A percentile compares a stretch with the other conserved stretches of the same genome.
Conservation (phyloP, 768 basidiomycete genomes). For the Lenzites betulinus region DNA sequence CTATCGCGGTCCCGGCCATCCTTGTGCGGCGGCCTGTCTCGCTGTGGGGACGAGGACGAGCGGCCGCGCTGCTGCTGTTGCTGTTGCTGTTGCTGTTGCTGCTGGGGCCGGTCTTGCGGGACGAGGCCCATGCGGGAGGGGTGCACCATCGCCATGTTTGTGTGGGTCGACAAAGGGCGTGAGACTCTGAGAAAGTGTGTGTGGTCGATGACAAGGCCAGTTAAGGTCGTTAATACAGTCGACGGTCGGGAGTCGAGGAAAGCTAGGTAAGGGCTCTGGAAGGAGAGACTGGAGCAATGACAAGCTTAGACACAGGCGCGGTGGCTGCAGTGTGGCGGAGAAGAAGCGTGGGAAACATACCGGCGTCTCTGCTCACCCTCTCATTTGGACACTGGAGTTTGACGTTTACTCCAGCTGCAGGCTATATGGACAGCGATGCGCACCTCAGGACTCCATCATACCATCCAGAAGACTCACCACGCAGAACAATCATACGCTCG, state of each 20-base stretch:
- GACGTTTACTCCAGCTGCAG: too few species aligned
- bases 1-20: slow-evolving; percentile 33
- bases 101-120: slow-evolving; percentile 39
- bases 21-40: slow-evolving; percentile 25
- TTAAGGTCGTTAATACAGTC: background rate
- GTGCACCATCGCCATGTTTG: slow-evolving; percentile 80
- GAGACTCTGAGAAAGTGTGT: too few species aligned
- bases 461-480: too few species aligned
- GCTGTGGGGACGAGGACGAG: slow-evolving; percentile 44
- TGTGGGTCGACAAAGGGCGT: too few species aligned
- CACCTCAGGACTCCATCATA: too few species aligned
- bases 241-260: background rate
- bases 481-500: too few species aligned
- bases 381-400: too few species aligned
- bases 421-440: too few species aligned
- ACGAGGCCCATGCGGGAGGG: slow-evolving; percentile 72
- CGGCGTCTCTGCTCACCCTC: too few species aligned
- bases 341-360: slow-evolving; percentile 11
- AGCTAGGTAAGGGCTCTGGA: background rate
- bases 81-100: background rate
- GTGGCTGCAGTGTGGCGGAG: background rate
- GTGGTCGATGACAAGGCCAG: too few species aligned
- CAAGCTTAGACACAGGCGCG: background rate
- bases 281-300: background rate
- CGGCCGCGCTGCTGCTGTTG: slow-evolving; percentile 28